Evolutionary conservation across 257 asterid species (phyloP), one percentile per base, ranked within the genome.

Genomic region (Capsicum chinense): DNA sequence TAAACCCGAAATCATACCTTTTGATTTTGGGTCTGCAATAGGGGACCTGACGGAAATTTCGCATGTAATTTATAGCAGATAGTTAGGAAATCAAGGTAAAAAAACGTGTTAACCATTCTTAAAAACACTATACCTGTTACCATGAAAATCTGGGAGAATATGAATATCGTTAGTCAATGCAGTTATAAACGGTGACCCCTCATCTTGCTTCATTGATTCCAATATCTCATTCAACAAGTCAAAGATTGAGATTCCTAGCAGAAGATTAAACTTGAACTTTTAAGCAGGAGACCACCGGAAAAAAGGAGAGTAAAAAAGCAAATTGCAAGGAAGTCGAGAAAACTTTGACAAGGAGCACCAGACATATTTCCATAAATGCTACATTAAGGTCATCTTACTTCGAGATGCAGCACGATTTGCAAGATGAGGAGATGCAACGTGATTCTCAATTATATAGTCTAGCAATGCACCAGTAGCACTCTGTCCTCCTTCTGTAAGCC

Each of bases 401-500:
- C 88, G 94, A 85, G 97, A 88, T 90, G 98, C 98, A 70, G 99
- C 98, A 87, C 89, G 91, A 86, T 96, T 94, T 19, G 97, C 98
- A 68, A 96, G 93, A 76, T 67, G 88, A 16, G 93, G 93, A 67
- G 97, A 92, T 86, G 99, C 98, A 87, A 87, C 94, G 86, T 96
- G 99, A 87, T 86, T 91, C 89, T 94, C 95, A 80, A 96, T 88
- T 63, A 94, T 83, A 88, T 94, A 74, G 85, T 96, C 99, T 83
- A 96, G 90, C 83, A 94, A 88, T 84, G 97, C 93, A 79, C 98
- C 99, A 78, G 98, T 93, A 81, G 98, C 98, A 84, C 99, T 96
- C 92, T 96, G 99, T 57, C 99, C 99, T 79, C 99, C 99, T 93
- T 96, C 99, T 4, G 99, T 93, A 39, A 96, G 97, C 99, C 99